Evolutionary conservation across 345 rosid species (phyloP).

Genomic region (Heritiera fomes): DNA sequence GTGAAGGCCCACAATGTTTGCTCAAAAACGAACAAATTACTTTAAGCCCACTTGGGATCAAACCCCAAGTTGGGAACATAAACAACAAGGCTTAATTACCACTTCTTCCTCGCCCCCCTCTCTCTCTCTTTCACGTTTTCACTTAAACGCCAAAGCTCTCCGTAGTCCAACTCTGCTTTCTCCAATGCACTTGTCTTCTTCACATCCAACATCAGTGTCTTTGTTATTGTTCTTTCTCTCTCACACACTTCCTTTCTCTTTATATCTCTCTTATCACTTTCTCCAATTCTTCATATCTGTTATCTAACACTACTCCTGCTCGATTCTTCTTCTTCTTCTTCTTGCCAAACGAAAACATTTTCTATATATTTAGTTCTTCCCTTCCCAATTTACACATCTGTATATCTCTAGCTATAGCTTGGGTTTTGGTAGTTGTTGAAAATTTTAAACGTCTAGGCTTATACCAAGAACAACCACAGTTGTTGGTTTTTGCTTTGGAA

Average conservation of each 20-base stretch:
- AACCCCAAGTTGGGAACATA: slow-evolving; percentile 62
- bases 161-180: slow-evolving; percentile 50
- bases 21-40: slow-evolving; percentile 59
- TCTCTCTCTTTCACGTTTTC: slow-evolving; percentile 26
- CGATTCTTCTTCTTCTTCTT: slow-evolving; percentile 15
- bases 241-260: slow-evolving; percentile 42
- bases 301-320: slow-evolving; percentile 17
- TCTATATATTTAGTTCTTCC: slow-evolving; percentile 7
- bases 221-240: slow-evolving; percentile 44
- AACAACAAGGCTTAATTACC: slow-evolving; percentile 12
- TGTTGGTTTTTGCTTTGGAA: slow-evolving; percentile 1
- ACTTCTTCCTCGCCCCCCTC: slow-evolving; percentile 13
- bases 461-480: background rate
- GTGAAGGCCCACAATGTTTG: slow-evolving; percentile 74
- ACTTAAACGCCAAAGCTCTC: slow-evolving; percentile 16
- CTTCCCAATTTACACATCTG: background rate
- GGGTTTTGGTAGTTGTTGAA: background rate
- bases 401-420: background rate
- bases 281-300: slow-evolving; percentile 45
- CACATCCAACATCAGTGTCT: slow-evolving; percentile 74
- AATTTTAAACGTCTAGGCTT: background rate
- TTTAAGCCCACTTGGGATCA: slow-evolving; percentile 57
- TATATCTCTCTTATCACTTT: slow-evolving; percentile 55
- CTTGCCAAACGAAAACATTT: slow-evolving; percentile 8
- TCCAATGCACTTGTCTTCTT: slow-evolving; percentile 75